Evolutionary conservation across 2,329 filamentous ascomycete species (phyloP).

Genomic region (Cercospora canescens): DNA sequence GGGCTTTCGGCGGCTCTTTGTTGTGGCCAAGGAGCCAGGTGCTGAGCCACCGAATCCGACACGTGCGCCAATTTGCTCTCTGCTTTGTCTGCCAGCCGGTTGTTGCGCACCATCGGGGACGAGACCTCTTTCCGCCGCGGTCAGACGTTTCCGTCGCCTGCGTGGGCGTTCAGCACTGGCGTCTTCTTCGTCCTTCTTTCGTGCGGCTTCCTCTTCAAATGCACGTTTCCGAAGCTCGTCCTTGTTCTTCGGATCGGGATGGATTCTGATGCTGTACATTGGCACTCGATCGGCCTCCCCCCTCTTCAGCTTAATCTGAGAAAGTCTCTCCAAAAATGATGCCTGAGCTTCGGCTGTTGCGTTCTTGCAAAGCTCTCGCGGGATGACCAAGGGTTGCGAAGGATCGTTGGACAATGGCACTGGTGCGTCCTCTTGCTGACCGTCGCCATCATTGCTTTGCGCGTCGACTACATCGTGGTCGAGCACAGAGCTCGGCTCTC

Average conservation of each 20-base stretch:
- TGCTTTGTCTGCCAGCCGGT: not conserved
- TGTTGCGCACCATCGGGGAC: not conserved
- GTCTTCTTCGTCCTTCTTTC: slow-evolving; percentile 10
- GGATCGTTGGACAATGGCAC: not conserved
- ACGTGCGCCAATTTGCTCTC: not conserved
- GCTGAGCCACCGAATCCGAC: slow-evolving; percentile 6
- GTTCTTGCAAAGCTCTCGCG: slow-evolving; percentile 22
- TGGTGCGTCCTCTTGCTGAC: slow-evolving; percentile 3
- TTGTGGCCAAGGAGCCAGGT: slow-evolving; percentile 1
- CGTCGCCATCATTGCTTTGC: not conserved
- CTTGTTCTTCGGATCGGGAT: slow-evolving; percentile 24
- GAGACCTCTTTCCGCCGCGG: slow-evolving; percentile 12
- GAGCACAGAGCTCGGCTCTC: not conserved
- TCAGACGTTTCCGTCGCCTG: slow-evolving; percentile 17
- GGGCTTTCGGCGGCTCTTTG: not conserved
- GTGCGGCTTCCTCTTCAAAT: slow-evolving; percentile 15
- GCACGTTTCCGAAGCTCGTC: slow-evolving; percentile 22
- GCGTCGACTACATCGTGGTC: slow-evolving; percentile 2
- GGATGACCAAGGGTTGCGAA: slow-evolving; percentile 25
- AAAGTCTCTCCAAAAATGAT: slow-evolving; percentile 43
- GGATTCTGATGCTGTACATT: slow-evolving; percentile 29
- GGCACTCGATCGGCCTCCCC: slow-evolving; percentile 41
- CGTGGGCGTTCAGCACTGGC: slow-evolving; percentile 5
- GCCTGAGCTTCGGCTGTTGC: slow-evolving; percentile 30
- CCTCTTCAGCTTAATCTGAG: slow-evolving; percentile 42